Percentiles rank a stretch among this genome's conserved stretches.
These are phyloP conservation scores for Polyporus arcularius DNA, from an alignment of 768 basidiomycete species.

Conservation along the genomic window DNA sequence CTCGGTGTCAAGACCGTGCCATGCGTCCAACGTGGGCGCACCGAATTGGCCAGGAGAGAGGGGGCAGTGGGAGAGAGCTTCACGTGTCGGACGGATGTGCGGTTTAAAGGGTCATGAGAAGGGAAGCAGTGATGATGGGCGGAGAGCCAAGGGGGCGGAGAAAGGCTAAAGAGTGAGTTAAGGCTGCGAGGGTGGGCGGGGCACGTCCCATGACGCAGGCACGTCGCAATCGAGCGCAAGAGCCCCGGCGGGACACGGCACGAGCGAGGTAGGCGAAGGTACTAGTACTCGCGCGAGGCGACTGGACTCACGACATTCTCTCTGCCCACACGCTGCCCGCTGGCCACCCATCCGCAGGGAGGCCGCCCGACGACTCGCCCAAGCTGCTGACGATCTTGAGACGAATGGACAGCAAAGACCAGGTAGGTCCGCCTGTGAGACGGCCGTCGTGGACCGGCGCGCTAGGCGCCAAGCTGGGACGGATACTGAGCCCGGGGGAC, in stretches of 20 bases:
- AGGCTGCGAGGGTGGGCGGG: background rate
- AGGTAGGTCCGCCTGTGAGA: constrained; percentile 10
- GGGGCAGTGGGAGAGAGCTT: constrained; percentile 1
- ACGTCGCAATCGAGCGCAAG: constrained; percentile 22
- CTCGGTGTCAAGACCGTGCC: background rate
- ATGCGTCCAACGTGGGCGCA: constrained; percentile 3
- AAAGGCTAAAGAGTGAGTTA: constrained; percentile 7
- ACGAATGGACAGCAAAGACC: constrained; percentile 9
- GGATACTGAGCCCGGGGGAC: constrained; percentile 8
- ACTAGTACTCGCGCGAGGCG: constrained; percentile 1
- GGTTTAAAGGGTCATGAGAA: background rate
- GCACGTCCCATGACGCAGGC: constrained; percentile 23
- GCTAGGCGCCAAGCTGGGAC: constrained; percentile 18
- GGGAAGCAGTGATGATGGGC: constrained; percentile 5
- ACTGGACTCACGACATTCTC: background rate
- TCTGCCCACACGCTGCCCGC: constrained; percentile 6
- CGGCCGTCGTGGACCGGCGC: constrained; percentile 18
- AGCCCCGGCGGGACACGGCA: constrained; percentile 17
- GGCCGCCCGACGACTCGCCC: background rate
- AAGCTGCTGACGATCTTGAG: constrained; percentile 13
- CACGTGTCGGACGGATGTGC: constrained; percentile 4
- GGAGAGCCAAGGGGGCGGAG: constrained; percentile 13
- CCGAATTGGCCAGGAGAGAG: background rate
- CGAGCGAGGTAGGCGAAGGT: constrained; percentile 7
- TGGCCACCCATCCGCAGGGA: background rate